phyloP scores from a whole-genome alignment of 352 stramenopile species.

The Elongisporangium anandrum region DNA sequence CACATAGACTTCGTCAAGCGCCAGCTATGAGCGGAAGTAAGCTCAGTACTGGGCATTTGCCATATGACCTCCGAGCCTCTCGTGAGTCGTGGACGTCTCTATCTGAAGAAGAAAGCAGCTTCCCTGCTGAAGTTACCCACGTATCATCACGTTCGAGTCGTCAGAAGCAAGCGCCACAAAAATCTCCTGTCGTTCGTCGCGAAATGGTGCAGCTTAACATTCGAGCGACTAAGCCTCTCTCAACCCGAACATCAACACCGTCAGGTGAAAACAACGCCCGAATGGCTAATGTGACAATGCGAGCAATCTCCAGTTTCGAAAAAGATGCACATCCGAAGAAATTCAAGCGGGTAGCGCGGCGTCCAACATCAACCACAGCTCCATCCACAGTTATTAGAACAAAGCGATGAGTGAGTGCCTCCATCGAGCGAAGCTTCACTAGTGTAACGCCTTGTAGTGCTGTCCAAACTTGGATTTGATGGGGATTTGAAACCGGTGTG shows the following conservation, averaged over 20 bases:
- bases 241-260: neutral
- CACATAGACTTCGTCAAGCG: constrained; percentile 47
- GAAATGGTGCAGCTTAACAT: neutral
- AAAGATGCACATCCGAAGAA: neutral
- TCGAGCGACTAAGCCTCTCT: neutral
- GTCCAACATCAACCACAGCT: neutral
- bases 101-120: constrained; percentile 21
- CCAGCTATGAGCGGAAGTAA: constrained; percentile 5
- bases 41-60: neutral
- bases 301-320: neutral
- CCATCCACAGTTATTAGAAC: neutral
- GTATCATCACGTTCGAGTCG: neutral
- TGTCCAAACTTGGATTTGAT: neutral
- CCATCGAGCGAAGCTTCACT: too few relatives aligned
- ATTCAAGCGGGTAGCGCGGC: neutral
- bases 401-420: neutral
- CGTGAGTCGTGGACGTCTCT: constrained; percentile 27
- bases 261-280: constrained; percentile 4
- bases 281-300: neutral
- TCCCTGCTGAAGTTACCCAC: constrained; percentile 5
- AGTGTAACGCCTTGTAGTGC: neutral
- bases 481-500: neutral
- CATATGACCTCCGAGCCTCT: constrained; percentile 5
- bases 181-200: neutral
- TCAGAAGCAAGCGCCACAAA: neutral